phyloP scores from a whole-genome alignment of 2,329 filamentous ascomycete genomes.

The Penicillium palitans region DNA sequence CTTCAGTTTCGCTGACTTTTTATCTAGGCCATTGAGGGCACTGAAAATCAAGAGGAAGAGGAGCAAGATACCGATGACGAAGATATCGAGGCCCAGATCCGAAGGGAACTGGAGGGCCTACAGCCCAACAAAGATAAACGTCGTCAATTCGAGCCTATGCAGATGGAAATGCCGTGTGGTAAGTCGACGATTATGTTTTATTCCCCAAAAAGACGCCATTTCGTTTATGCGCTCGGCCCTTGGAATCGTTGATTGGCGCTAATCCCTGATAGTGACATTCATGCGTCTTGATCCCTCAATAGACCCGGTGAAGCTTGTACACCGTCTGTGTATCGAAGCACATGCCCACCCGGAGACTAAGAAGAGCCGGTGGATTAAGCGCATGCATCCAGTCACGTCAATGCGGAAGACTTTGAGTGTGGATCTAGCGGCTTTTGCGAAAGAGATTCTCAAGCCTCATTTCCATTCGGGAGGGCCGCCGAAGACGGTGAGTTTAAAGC shows the following conservation, averaged over 20 bases:
- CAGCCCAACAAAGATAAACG: conserved; percentile 48
- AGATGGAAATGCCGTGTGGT: conserved; percentile 54
- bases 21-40: conserved; percentile 16
- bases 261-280: conserved; percentile 53
- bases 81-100: conserved; percentile 63
- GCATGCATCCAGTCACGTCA: conserved; percentile 60
- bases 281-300: conserved; percentile 58
- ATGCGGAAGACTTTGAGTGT: conserved; percentile 59
- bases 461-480: conserved; percentile 55
- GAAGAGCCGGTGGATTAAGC: conserved; percentile 59
- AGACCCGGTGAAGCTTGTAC: conserved; percentile 61
- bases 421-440: conserved; percentile 58
- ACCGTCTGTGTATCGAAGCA: conserved; percentile 59
- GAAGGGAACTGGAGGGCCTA: conserved; percentile 57
- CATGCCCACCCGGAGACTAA: conserved; percentile 52
- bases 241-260: conserved; percentile 22
- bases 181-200: conserved; percentile 13
- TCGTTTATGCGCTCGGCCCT: conserved; percentile 10
- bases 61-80: conserved; percentile 41
- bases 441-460: conserved; percentile 58
- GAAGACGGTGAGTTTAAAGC: conserved; percentile 52
- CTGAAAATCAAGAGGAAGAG: conserved; percentile 18
- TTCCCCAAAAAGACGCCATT: conserved; percentile 1
- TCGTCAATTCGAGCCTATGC: conserved; percentile 54
- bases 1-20: conserved; percentile 8